These are phyloP conservation scores for Saccharomyces hybrid DNA, from an alignment of 1,139 yeast genomes.

Conservation along the genomic window DNA sequence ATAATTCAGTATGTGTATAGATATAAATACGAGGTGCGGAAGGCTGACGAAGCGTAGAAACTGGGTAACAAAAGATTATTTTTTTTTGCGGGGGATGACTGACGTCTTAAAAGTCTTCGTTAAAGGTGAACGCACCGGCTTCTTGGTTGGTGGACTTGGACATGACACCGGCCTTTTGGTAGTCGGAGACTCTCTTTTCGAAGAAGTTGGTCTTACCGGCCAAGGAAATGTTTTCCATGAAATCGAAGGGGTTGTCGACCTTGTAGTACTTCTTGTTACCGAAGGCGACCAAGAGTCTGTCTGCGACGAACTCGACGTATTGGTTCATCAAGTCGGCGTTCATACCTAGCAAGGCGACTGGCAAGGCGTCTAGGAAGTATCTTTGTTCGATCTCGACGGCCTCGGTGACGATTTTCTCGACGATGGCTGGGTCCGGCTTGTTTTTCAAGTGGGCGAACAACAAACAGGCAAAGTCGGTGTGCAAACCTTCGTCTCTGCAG, in stretches of 20 bases:
- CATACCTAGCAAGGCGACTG: conserved; percentile 90
- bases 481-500: conserved; percentile 97
- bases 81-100: background rate
- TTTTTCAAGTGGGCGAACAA: conserved; percentile 85
- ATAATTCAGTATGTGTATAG: background rate
- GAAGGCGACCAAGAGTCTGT: conserved; percentile 79
- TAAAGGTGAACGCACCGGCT: conserved; percentile 42
- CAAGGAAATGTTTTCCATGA: conserved; percentile 96
- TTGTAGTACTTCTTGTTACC: conserved; percentile 88
- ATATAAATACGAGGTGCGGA: conserved; percentile 1
- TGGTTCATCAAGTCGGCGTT: conserved; percentile 90
- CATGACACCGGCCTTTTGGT: conserved; percentile 99
- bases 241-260: conserved; percentile 90
- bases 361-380: conserved; percentile 92
- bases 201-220: conserved; percentile 98
- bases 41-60: background rate
- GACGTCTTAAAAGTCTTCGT: conserved; percentile 41
- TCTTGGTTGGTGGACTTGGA: conserved; percentile 42
- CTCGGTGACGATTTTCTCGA: conserved; percentile 81
- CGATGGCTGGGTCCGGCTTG: conserved; percentile 74
- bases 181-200: conserved; percentile 97
- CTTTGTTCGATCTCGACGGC: conserved; percentile 93
- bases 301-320: conserved; percentile 96
- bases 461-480: conserved; percentile 96
- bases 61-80: conserved; percentile 32